A percentile compares a stretch with the other conserved stretches of the same genome.
phyloP scores from a whole-genome alignment of 2,329 filamentous ascomycete genomes.

The Acephala macrosclerotiorum region DNA sequence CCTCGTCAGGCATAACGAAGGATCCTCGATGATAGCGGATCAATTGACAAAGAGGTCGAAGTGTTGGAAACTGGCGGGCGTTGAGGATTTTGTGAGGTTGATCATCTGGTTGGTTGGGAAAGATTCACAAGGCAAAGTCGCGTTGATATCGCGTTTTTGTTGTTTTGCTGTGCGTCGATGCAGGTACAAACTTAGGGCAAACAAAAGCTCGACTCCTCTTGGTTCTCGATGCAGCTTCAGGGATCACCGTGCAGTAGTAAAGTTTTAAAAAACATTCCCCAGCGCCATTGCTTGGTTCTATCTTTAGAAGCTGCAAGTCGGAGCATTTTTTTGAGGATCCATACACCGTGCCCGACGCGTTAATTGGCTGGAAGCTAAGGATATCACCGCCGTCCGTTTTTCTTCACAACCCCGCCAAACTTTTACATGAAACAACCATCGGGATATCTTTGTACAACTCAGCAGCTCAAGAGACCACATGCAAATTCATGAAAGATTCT shows the following conservation, averaged over 20 bases:
- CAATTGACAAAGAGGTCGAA: conserved; percentile 20
- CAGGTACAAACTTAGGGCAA: conserved; percentile 21
- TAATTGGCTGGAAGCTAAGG: conserved; percentile 34
- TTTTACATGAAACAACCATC: conserved; percentile 28
- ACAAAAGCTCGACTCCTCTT: conserved; percentile 9
- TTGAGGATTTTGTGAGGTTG: conserved; percentile 12
- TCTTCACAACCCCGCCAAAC: conserved; percentile 30
- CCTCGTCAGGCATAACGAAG: conserved; percentile 36
- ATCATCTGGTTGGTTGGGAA: conserved; percentile 30
- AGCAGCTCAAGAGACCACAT: not conserved
- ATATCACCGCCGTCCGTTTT: conserved; percentile 30
- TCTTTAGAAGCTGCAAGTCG: conserved; percentile 15
- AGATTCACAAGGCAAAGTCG: conserved; percentile 23
- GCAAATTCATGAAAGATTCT: not conserved
- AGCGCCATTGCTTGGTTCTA: conserved; percentile 21
- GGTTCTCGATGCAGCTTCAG: conserved; percentile 11
- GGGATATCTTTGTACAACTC: not conserved
- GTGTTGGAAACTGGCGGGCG: conserved; percentile 15
- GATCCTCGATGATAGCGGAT: conserved; percentile 24
- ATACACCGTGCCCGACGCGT: conserved; percentile 26
- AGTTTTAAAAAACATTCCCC: conserved; percentile 5
- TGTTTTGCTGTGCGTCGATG: conserved; percentile 17
- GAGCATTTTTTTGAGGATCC: not conserved
- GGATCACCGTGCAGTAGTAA: conserved; percentile 19
- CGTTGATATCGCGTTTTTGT: conserved; percentile 19